These are phyloP conservation scores for Eucalyptus grandis DNA, from an alignment of 345 rosid genomes.

Conservation along the genomic window DNA sequence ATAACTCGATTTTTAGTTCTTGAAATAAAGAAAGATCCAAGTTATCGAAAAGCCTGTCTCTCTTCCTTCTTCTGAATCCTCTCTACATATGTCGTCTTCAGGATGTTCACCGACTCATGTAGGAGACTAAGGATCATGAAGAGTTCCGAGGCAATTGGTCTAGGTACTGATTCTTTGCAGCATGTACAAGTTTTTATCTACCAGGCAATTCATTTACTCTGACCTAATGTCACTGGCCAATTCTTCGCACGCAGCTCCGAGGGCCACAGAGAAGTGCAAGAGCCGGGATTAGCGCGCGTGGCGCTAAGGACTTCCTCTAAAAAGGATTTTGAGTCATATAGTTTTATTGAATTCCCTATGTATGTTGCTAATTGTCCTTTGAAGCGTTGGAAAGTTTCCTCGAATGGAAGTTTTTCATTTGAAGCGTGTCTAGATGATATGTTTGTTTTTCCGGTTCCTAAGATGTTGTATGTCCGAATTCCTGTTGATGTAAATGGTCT, in stretches of 20 bases:
- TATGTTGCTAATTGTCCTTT: neutral
- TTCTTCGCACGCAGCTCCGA: slow-evolving; percentile 27
- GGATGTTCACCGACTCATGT: slow-evolving; percentile 35
- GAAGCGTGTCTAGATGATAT: neutral
- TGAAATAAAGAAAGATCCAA: neutral
- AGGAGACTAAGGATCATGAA: slow-evolving; percentile 45
- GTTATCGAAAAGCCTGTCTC: neutral
- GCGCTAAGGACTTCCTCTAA: neutral
- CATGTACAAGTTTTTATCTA: neutral
- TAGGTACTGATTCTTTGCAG: slow-evolving; percentile 10
- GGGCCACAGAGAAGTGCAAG: slow-evolving; percentile 41
- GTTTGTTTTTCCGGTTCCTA: neutral
- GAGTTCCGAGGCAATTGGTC: slow-evolving; percentile 38
- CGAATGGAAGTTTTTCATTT: neutral
- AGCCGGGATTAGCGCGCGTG: neutral
- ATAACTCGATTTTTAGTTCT: neutral
- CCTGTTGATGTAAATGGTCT: slow-evolving; percentile 19
- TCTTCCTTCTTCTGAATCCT: neutral
- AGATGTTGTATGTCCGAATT: neutral
- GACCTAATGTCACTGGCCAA: neutral
- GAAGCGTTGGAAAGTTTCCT: neutral
- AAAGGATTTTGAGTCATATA: neutral
- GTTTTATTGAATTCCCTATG: neutral
- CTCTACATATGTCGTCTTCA: neutral
- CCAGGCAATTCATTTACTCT: neutral